Conservation (phyloP, 176 grass and related monocot species). For the Triticum turgidum region DNA sequence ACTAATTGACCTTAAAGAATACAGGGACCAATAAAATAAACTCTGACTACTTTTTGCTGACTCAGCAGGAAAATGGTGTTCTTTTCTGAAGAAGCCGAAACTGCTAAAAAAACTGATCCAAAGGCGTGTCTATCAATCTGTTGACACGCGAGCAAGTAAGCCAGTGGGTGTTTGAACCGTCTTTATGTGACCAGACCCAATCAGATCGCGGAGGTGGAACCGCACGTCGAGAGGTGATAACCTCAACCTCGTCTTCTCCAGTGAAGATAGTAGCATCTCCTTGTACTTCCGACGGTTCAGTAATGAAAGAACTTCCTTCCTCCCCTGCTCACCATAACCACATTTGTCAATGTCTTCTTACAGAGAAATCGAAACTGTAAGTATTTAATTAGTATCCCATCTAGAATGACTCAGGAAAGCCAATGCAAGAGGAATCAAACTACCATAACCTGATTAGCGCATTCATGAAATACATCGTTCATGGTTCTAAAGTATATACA, state of each 20-base stretch:
- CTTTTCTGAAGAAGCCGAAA: neutral
- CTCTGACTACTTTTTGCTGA: neutral
- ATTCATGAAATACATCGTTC: neutral
- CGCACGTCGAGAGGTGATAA: conserved; percentile 68
- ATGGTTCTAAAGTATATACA: neutral
- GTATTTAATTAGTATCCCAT: neutral
- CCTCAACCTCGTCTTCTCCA: conserved; percentile 73
- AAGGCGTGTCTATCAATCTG: conserved; percentile 39
- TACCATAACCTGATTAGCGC: neutral
- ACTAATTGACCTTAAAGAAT: neutral
- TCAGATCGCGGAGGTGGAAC: conserved; percentile 74
- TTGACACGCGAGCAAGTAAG: conserved; percentile 69
- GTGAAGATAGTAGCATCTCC: conserved; percentile 66
- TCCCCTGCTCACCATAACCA: conserved; percentile 46
- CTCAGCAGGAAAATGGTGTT: neutral
- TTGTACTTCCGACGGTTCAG: conserved; percentile 73
- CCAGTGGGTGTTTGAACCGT: conserved; percentile 64
- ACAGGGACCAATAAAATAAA: neutral
- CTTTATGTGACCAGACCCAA: conserved; percentile 80
- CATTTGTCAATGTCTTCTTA: neutral
- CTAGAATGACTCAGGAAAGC: neutral
- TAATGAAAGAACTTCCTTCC: conserved; percentile 76
- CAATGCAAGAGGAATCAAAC: neutral
- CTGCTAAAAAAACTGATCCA: neutral
- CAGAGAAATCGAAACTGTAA: neutral